Conservation (phyloP, 768 basidiomycete genomes). For the Cytidiella melzeri region DNA sequence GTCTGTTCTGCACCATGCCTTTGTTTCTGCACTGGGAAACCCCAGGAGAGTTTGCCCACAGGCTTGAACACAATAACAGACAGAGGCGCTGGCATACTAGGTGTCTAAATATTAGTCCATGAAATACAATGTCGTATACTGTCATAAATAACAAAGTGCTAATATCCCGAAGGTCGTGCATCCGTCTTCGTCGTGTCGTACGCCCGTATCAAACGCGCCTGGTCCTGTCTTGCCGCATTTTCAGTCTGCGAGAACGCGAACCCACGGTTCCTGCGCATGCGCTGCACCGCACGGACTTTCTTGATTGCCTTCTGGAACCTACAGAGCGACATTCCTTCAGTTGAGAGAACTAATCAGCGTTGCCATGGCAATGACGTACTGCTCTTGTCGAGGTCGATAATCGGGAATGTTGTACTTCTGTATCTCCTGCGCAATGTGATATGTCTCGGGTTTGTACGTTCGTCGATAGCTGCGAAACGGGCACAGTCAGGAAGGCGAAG, state of each 20-base stretch:
- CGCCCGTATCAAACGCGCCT: slow-evolving; percentile 76
- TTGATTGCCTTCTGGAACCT: slow-evolving; percentile 99
- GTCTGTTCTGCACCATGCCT: no score
- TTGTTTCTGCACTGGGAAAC: no score
- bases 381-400: slow-evolving; percentile 95
- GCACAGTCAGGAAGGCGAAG: slow-evolving; percentile 8
- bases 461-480: slow-evolving; percentile 66
- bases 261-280: slow-evolving; percentile 93
- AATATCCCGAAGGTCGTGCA: slow-evolving; percentile 69
- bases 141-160: slow-evolving; percentile 2
- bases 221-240: slow-evolving; percentile 78
- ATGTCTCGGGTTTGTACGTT: slow-evolving; percentile 87
- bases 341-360: slow-evolving; percentile 6
- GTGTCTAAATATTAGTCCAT: neutral
- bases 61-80: no score
- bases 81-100: no score
- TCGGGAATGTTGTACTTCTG: slow-evolving; percentile 98
- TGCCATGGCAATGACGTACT: slow-evolving; percentile 45
- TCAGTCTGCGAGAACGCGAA: slow-evolving; percentile 99
- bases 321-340: neutral
- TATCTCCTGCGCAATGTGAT: slow-evolving; percentile 98
- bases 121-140: neutral
- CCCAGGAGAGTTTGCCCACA: no score
- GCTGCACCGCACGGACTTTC: slow-evolving; percentile 97
- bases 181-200: slow-evolving; percentile 81